These are phyloP conservation scores for Lagenidium sp. DNA, from an alignment of 352 stramenopile species.

Conservation along the genomic window DNA sequence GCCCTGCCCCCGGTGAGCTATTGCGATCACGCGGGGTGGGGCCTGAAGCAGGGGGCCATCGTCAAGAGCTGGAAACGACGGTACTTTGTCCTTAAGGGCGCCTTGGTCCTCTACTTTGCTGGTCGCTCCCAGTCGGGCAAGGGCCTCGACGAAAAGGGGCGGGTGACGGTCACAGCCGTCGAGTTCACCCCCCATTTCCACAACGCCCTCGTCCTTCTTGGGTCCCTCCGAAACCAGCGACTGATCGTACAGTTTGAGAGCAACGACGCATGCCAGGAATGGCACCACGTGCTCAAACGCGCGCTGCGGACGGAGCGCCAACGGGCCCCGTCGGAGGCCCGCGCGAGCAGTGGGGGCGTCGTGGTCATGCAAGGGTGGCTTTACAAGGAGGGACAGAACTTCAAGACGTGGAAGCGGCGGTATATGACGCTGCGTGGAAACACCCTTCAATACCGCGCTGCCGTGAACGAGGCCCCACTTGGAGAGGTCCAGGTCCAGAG, in stretches of 20 bases:
- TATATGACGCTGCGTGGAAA: constrained; percentile 63
- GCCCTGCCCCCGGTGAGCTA: constrained; percentile 19
- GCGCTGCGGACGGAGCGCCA: constrained; percentile 14
- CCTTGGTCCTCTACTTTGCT: constrained; percentile 73
- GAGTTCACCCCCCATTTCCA: constrained; percentile 59
- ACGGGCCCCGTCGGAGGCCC: constrained; percentile 1
- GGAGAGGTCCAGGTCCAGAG: constrained; percentile 58
- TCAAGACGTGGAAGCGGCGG: constrained; percentile 82
- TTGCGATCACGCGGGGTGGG: constrained; percentile 74
- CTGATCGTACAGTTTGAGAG: constrained; percentile 62
- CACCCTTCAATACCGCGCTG: constrained; percentile 59
- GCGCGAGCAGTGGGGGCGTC: background rate
- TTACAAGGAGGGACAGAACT: constrained; percentile 77
- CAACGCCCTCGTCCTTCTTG: constrained; percentile 49
- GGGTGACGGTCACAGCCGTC: constrained; percentile 42
- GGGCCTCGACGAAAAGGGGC: constrained; percentile 68
- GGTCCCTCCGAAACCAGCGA: constrained; percentile 62
- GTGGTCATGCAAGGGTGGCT: constrained; percentile 68
- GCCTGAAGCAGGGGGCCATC: constrained; percentile 70
- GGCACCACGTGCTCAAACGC: constrained; percentile 42
- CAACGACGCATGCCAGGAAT: constrained; percentile 50
- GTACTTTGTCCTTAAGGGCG: constrained; percentile 75
- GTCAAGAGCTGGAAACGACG: constrained; percentile 80
- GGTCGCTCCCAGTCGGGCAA: constrained; percentile 61
- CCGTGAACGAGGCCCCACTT: constrained; percentile 39